Evolutionary conservation across 805 yeast species (phyloP).

Genomic region (Candida stauntonica): DNA sequence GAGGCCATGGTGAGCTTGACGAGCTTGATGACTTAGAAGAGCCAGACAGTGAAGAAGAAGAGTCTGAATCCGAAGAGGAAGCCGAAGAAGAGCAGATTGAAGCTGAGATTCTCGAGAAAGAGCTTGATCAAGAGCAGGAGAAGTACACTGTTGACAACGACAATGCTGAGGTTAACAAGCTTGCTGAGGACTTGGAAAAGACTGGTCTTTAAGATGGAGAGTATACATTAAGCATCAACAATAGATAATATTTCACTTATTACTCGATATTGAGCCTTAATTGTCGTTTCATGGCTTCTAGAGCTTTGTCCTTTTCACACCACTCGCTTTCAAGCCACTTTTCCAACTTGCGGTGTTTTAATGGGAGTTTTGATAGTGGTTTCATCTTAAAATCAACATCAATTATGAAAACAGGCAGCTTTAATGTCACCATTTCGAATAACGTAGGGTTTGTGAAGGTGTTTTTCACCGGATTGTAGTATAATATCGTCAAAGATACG

Average conservation of each 20-base stretch:
- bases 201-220: constrained; percentile 36
- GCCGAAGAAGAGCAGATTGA: constrained; percentile 36
- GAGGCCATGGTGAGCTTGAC: constrained; percentile 80
- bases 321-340: constrained; percentile 75
- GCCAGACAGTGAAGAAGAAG: constrained; percentile 57
- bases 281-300: constrained; percentile 36
- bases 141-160: constrained; percentile 37
- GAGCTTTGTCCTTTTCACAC: constrained; percentile 59
- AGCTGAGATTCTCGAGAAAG: constrained; percentile 33
- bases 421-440: constrained; percentile 33
- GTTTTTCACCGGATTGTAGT: constrained; percentile 31
- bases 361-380: constrained; percentile 44
- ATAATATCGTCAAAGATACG: constrained; percentile 34
- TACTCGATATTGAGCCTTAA: constrained; percentile 21
- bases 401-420: constrained; percentile 27
- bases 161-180: constrained; percentile 47
- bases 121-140: constrained; percentile 36
- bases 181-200: constrained; percentile 56
- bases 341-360: constrained; percentile 52
- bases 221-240: constrained; percentile 1
- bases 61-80: constrained; percentile 35
- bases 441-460: constrained; percentile 33
- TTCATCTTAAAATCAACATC: constrained; percentile 26
- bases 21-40: constrained; percentile 96
- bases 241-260: not conserved